phyloP scores from a whole-genome alignment of 495 filamentous ascomycete genomes.

The Hyaloscypha bicolor region DNA sequence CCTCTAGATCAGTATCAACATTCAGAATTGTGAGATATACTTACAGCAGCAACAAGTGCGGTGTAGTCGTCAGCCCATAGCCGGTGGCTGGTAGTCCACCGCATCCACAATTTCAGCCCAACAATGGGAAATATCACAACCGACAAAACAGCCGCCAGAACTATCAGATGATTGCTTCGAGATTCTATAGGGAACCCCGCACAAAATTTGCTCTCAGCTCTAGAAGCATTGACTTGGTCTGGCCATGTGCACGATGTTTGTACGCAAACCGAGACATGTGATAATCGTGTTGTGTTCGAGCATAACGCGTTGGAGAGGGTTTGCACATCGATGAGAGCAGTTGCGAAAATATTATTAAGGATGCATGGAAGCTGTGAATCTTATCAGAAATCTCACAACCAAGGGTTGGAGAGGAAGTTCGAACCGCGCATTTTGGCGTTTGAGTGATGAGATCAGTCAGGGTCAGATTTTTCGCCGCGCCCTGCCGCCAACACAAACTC shows the following conservation, averaged over 20 bases:
- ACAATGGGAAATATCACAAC: conserved; percentile 14
- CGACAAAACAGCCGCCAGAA: not conserved
- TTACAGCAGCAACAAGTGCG: conserved; percentile 7
- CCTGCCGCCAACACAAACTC: not conserved
- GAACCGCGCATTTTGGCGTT: not conserved
- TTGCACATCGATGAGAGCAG: not conserved
- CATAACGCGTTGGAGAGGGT: not conserved
- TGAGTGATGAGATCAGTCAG: not conserved
- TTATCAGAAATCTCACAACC: not conserved
- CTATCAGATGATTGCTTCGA: conserved; percentile 7
- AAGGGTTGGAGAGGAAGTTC: not conserved
- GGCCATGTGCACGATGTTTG: conserved; percentile 16
- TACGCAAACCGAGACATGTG: conserved; percentile 18
- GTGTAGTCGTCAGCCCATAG: conserved; percentile 14
- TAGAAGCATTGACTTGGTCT: conserved; percentile 21
- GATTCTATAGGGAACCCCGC: conserved; percentile 11
- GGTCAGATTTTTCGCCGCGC: not conserved
- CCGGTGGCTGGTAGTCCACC: not conserved
- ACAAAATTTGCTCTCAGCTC: conserved; percentile 13
- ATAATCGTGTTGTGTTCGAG: conserved; percentile 1
- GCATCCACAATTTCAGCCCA: conserved; percentile 4
- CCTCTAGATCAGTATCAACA: not conserved
- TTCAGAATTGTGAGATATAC: not conserved
- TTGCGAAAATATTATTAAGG: not conserved
- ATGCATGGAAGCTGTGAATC: not conserved